Evolutionary conservation across 2,329 filamentous ascomycete species (phyloP).

Genomic region (Pezicula radicicola): DNA sequence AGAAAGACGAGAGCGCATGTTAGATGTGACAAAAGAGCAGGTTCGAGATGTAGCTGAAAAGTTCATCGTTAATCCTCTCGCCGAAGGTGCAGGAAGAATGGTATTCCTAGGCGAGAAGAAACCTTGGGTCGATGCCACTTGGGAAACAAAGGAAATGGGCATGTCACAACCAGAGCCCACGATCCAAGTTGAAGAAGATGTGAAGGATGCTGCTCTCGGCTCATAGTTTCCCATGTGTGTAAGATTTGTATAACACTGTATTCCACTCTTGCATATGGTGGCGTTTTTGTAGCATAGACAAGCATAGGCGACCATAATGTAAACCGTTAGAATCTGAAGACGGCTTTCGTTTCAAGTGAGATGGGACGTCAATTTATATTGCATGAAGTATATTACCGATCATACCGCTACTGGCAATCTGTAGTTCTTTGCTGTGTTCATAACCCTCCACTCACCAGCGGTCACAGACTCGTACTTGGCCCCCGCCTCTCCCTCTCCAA

Average conservation of each 20-base stretch:
- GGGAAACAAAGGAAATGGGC: constrained; percentile 73
- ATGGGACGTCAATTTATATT: too few relatives aligned
- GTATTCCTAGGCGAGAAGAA: constrained; percentile 82
- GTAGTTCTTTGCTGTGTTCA: constrained; percentile 3
- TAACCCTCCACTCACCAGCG: constrained; percentile 1
- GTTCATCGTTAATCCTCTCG: constrained; percentile 70
- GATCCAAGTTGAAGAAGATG: constrained; percentile 24
- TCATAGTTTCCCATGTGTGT: constrained; percentile 16
- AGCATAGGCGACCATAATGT: constrained; percentile 1
- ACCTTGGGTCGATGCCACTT: constrained; percentile 70
- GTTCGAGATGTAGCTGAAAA: constrained; percentile 78
- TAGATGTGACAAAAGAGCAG: constrained; percentile 81
- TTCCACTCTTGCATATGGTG: constrained; percentile 20
- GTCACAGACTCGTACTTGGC: not conserved
- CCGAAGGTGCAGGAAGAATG: constrained; percentile 56
- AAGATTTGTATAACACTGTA: constrained; percentile 11
- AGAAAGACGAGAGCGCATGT: constrained; percentile 73
- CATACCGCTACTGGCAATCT: not conserved
- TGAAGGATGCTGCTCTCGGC: constrained; percentile 21
- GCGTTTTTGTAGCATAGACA: constrained; percentile 11
- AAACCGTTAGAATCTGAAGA: not conserved
- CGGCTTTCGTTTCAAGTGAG: too few relatives aligned
- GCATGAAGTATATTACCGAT: too few relatives aligned
- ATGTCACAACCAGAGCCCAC: constrained; percentile 48
- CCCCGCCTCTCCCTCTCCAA: not conserved